Conservation (phyloP, 345 rosid genomes). For the Barbarea vulgaris region DNA sequence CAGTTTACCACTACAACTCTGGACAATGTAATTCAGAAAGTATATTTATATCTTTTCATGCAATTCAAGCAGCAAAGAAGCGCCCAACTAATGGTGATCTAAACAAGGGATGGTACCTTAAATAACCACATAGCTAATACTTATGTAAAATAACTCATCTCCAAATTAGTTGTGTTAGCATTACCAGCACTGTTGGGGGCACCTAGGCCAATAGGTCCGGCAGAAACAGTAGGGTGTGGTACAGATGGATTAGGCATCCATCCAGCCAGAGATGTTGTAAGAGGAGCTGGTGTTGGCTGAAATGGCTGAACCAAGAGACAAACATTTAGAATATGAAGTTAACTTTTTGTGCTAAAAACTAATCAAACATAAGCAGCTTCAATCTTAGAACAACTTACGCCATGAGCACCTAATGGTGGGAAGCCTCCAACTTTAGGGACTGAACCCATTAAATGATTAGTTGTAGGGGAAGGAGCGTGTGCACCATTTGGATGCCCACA, state of each 20-base stretch:
- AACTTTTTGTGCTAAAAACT: background rate
- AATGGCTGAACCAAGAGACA: conserved; percentile 44
- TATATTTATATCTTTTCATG: background rate
- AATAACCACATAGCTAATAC: background rate
- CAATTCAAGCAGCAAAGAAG: conserved; percentile 4
- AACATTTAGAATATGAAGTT: conserved; percentile 8
- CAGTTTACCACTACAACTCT: conserved; percentile 2
- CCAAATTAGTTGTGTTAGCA: conserved; percentile 2
- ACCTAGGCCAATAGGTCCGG: conserved; percentile 49
- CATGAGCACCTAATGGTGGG: conserved; percentile 53
- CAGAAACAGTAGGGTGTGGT: conserved; percentile 47
- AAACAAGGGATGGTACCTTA: background rate
- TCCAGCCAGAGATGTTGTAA: conserved; percentile 55
- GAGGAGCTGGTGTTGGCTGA: conserved; percentile 52
- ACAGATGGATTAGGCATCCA: conserved; percentile 59
- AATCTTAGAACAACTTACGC: conserved; percentile 44
- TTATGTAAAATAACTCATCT: background rate
- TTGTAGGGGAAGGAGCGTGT: conserved; percentile 52
- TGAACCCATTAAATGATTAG: conserved; percentile 51
- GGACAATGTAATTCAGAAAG: background rate
- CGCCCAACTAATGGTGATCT: background rate
- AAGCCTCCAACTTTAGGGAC: conserved; percentile 56
- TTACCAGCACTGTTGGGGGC: conserved; percentile 49
- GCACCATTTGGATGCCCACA: conserved; percentile 56
- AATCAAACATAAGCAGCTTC: conserved; percentile 13